phyloP scores from a whole-genome alignment of 2,329 filamentous ascomycete genomes.

The Fusarium xylarioides region DNA sequence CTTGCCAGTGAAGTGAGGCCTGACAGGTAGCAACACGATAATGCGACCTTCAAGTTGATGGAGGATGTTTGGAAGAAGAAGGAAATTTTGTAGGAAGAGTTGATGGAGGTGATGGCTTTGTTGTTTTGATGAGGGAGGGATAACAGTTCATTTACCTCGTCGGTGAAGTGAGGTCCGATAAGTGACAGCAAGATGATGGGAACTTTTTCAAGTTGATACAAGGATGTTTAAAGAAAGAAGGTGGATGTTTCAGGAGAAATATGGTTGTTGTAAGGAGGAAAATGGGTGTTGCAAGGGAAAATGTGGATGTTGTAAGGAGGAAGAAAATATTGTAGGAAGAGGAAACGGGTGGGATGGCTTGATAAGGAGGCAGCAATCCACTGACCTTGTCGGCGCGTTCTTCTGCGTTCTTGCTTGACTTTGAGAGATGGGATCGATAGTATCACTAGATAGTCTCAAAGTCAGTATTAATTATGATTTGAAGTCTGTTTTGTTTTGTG shows the following conservation, averaged over 20 bases:
- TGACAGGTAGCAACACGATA: not conserved
- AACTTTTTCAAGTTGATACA: not conserved
- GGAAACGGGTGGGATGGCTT: not conserved
- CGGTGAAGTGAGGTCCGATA: not conserved
- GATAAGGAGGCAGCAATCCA: not conserved
- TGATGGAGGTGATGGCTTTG: not conserved
- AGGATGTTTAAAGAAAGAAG: not conserved
- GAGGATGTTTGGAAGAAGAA: not conserved
- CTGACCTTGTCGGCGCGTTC: constrained; percentile 5
- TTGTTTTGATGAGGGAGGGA: not conserved
- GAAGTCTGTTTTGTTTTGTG: not conserved
- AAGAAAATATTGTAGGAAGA: not conserved
- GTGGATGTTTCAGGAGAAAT: not conserved
- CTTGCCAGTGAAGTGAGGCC: not conserved
- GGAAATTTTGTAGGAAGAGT: not conserved
- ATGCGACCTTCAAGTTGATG: not conserved
- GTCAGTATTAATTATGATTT: not conserved
- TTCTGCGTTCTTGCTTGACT: not conserved
- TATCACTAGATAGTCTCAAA: not conserved
- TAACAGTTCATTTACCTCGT: not conserved
- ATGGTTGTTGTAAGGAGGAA: not conserved
- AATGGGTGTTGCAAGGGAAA: not conserved
- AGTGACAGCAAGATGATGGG: not conserved
- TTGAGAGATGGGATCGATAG: not conserved
- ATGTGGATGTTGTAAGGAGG: not conserved